phyloP scores from a whole-genome alignment of 1,139 yeast genomes.

The Kodamaea ohmeri region DNA sequence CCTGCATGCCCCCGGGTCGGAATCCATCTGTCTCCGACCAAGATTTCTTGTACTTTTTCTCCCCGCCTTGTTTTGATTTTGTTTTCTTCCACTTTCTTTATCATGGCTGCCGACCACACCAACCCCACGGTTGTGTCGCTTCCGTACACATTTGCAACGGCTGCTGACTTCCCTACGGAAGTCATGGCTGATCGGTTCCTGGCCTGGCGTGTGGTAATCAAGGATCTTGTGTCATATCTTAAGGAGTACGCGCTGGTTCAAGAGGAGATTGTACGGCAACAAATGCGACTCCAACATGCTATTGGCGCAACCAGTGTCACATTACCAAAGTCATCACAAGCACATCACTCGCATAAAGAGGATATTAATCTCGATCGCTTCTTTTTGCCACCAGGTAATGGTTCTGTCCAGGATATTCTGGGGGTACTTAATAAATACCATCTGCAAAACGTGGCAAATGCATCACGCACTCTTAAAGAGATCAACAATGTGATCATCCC shows the following conservation, averaged over 20 bases:
- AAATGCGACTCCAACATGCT: conserved; percentile 76
- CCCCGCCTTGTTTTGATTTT: background rate
- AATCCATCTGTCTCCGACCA: too few relatives aligned
- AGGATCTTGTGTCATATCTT: conserved; percentile 70
- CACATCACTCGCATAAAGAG: conserved; percentile 22
- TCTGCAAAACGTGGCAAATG: conserved; percentile 63
- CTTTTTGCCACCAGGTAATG: conserved; percentile 74
- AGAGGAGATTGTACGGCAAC: conserved; percentile 84
- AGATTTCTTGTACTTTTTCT: background rate
- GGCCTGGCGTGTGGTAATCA: conserved; percentile 81
- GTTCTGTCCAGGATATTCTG: conserved; percentile 81
- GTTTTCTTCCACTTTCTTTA: background rate
- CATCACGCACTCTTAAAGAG: conserved; percentile 70
- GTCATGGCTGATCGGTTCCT: conserved; percentile 77
- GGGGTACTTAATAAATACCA: conserved; percentile 71
- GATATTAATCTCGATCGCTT: conserved; percentile 43
- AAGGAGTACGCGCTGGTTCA: conserved; percentile 80
- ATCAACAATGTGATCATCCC: conserved; percentile 70
- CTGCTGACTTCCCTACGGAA: conserved; percentile 68
- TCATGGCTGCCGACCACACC: conserved; percentile 19
- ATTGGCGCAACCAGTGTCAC: conserved; percentile 40
- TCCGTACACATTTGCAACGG: conserved; percentile 34
- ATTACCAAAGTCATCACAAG: conserved; percentile 17
- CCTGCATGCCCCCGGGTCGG: too few relatives aligned
- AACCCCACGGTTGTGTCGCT: conserved; percentile 41